phyloP scores from a whole-genome alignment of 2,329 filamentous ascomycete species.

The Coleophoma eucalyptorum region DNA sequence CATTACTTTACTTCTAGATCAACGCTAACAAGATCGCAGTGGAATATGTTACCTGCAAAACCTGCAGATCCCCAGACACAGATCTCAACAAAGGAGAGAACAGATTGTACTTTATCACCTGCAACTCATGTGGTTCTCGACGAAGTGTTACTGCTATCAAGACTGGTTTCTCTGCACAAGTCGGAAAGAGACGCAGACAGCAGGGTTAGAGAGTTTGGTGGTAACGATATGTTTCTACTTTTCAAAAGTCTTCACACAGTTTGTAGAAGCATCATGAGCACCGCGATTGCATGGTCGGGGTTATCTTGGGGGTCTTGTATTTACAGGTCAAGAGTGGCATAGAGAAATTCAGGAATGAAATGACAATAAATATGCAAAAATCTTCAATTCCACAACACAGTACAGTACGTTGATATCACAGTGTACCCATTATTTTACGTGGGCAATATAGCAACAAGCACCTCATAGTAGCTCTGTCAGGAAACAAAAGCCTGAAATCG shows the following conservation, averaged over 20 bases:
- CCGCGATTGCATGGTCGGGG: no score
- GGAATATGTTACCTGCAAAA: constrained; percentile 99
- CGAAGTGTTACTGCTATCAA: constrained; percentile 97
- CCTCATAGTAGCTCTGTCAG: not conserved
- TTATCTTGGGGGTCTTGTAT: no score
- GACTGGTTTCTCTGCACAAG: constrained; percentile 99
- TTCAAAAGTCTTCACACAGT: constrained; percentile 1
- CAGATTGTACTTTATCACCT: constrained; percentile 97
- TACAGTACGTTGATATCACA: no score
- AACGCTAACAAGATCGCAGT: constrained; percentile 34
- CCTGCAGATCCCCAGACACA: constrained; percentile 90
- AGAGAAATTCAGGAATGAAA: constrained; percentile 3
- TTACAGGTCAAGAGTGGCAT: no score
- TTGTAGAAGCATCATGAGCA: not conserved
- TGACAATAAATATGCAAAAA: not conserved
- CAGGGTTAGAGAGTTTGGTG: constrained; percentile 57
- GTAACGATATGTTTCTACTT: constrained; percentile 2
- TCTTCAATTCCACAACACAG: not conserved
- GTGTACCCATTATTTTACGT: no score
- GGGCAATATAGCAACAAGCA: no score
- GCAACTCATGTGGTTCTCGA: constrained; percentile 81
- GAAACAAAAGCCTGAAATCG: no score
- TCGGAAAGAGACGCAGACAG: constrained; percentile 97
- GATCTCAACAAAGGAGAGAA: constrained; percentile 99
- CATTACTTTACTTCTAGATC: constrained; percentile 13